Evolutionary conservation across 805 yeast genomes (phyloP), one percentile per base, ranked within the genome.

Genomic region (Teunomyces stri): DNA sequence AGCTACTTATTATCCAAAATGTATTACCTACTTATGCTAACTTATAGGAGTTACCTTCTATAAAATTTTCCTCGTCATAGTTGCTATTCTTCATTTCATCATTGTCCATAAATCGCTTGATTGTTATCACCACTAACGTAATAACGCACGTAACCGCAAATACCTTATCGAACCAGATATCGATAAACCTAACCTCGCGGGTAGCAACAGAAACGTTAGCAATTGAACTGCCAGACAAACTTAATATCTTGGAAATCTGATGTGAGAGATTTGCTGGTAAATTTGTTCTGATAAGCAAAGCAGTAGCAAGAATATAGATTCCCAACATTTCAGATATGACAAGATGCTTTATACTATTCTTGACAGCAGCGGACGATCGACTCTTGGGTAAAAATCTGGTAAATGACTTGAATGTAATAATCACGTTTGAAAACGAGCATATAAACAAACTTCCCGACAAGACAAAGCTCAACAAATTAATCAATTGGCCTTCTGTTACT

Each of bases 341-440:
- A 36, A 75, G 59, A 58, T 64, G 72, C 46, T 64, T 63, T 42
- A 69, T 53, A 74, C 74, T 68, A 43, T 55, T 60, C 45, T 57
- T 61, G 5, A 47, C 49, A 20, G 63, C 45, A 3, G 44, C 44
- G 6, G 45, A 34, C 1, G 62, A 41, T 15, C 27, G 42, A 22
- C 57, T 49, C 6, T 53, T 46, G 5, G 57, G 52, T n/a, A 57
- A 35, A 21, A 64, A 49, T 30, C 60, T 56, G 7, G 68, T 62
- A 12, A 84, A 63, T 29, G 84, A 83, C 36, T 79, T 75, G 48
- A 85, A 76, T 0, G 91, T 84, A 35, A 75, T 66, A 42, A 76
- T 61, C 1, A 85, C 90, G 46, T 84, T 84, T 21, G 85, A 81
- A 54, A 85, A 75, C 1, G 89, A 82, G 48, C 85, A 76, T 0